Base-by-base conservation (phyloP, 2,329 filamentous ascomycete genomes). In the Arachnomyces sp. region DNA sequence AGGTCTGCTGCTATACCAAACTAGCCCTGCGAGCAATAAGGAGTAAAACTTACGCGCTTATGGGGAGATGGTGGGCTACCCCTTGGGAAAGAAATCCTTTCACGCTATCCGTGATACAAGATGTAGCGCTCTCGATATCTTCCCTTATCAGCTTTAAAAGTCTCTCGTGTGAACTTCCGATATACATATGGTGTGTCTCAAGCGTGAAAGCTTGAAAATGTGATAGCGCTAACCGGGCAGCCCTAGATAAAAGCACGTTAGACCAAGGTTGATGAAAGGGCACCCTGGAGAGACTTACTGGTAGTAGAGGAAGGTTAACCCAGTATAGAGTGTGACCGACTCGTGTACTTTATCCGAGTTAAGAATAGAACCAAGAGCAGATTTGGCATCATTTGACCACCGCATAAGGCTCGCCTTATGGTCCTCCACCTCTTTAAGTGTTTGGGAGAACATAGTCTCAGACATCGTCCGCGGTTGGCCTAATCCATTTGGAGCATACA, bases 221-320 rank as follows among this genome's bases (percentile, higher is more conserved):
- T 12, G 64, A 68, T 5, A 74, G 55, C 3, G 64, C 64, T 6
- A 71, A 60, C 14, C 61, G 54, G 3, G 66, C 63, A 3, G 67
- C 63, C 43, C 67, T 71, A 43, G 33, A 28, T 3, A n/a, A 0
- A 25, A 29, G 28, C 3, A 16, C 12, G 33, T 28, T 1, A 40
- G 28, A 25, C 14, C n/a, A n/a, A 32, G 13, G 11, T 7, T 7
- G 33, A 11, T 15, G 16, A 13, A 17, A 4, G 16, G 25, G 20
- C 9, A 25, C 5, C 20, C 5, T 25, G 9, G 20, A 25, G 9
- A 13, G 7, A 55, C 68, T 48, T 57, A 74, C 67, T 72, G 62
- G 44, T 72, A 73, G 41, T 71, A 71, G 64, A 73, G 72, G 43
- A 68, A 71, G 50, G 72, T 67, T 46, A 72, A 49, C 31, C 69